Evolutionary conservation across 768 basidiomycete species (phyloP), one percentile per base, ranked within the genome.

Genomic region (Lactarius hengduanensis): DNA sequence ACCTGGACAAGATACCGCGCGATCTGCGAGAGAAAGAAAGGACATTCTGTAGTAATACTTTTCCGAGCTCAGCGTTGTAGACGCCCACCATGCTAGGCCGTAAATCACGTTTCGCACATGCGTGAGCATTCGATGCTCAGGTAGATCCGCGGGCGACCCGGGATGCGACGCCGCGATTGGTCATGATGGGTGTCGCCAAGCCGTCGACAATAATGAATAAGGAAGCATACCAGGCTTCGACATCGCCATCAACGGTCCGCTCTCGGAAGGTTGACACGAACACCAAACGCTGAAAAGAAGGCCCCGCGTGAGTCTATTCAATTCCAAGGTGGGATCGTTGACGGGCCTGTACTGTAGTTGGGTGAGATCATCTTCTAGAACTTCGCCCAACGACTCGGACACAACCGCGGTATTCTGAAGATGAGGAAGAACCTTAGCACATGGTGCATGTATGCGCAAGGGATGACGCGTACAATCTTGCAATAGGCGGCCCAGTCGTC

Each of bases 401-500:
- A 79, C 81, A 0, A 80, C 80, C 4, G 87, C 82, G 4, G 82
- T 85, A 72, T 91, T 92, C 90, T 92, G 68, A 16, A 22, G 61
- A 8, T 68, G n/a, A 34, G 54, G 8, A 34, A 15, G 54, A 10
- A 20, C n/a, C 4, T 54, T 2, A 62, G 28, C 59, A 38, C 36
- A 38, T 38, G 36, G 1, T 8, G 36, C 36, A 0, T 38, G 36
- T 38, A 13, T 0, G 13, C 4, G 13, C 11, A 11, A 38, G 36
- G 36, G 1, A 55, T 16, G 40, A 50, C 8, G 76, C 85, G 69
- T 74, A 96, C 95, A 66, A 99, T 95, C 77, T 98, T 95, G 36
- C 13, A 13, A 38, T 38, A 98, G 65, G 98, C 95, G 89, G 32
- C 89, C 96, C 96, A 98, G 73, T 99, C 97, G 10, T 91, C 94